Evolutionary conservation across 2,329 filamentous ascomycete species (phyloP).

Genomic region (Aspergillus nomiae): DNA sequence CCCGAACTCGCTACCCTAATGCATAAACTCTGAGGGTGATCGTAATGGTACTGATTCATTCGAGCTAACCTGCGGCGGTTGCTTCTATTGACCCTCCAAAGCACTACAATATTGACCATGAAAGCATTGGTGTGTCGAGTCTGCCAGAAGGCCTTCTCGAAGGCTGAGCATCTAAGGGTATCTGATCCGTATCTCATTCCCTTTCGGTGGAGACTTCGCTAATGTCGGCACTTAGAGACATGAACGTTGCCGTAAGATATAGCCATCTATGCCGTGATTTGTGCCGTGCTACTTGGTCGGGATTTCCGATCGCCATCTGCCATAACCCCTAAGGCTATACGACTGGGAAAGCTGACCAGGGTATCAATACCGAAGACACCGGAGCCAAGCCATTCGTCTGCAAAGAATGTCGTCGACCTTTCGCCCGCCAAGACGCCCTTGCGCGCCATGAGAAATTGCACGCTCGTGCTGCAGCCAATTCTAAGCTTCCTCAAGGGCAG

Average conservation of each 20-base stretch:
- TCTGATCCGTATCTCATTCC: conserved; percentile 12
- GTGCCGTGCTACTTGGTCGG: conserved; percentile 6
- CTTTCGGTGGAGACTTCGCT: conserved; percentile 17
- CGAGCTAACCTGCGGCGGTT: not conserved
- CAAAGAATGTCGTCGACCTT: conserved; percentile 43
- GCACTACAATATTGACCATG: conserved; percentile 18
- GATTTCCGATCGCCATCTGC: conserved; percentile 8
- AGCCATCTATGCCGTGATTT: conserved; percentile 1
- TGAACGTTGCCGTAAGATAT: conserved; percentile 44
- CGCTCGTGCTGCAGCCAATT: conserved; percentile 25
- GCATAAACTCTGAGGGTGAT: not conserved
- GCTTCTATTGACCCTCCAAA: conserved; percentile 2
- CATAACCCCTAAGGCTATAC: not conserved
- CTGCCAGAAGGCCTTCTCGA: conserved; percentile 46
- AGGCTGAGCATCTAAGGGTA: conserved; percentile 45
- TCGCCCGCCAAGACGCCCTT: conserved; percentile 49
- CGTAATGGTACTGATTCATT: not conserved
- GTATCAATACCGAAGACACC: conserved; percentile 33
- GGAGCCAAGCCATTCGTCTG: conserved; percentile 46
- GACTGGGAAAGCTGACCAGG: conserved; percentile 20
- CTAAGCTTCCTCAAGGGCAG: conserved; percentile 20
- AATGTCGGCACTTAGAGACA: conserved; percentile 38
- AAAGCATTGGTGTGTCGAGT: conserved; percentile 41
- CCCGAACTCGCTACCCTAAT: not conserved
- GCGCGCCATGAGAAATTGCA: conserved; percentile 49